Conservation (phyloP, 805 yeast genomes). For the Candida krabiensis region DNA sequence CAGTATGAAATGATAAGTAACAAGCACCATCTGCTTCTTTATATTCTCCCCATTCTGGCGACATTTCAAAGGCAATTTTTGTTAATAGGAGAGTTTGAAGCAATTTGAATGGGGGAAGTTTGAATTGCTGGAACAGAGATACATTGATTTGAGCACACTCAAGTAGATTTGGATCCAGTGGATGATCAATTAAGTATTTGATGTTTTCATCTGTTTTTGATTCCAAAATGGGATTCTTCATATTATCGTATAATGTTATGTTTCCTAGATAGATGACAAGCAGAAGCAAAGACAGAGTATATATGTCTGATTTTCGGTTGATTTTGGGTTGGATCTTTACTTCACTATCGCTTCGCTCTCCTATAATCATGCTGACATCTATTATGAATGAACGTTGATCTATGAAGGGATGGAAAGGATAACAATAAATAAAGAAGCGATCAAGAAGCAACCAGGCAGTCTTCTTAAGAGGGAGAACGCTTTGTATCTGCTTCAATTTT, state of each 20-base stretch:
- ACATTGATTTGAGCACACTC: slow-evolving; percentile 40
- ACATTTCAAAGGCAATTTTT: slow-evolving; percentile 38
- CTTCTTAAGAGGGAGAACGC: slow-evolving; percentile 38
- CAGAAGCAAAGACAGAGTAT: slow-evolving; percentile 39
- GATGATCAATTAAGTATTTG: slow-evolving; percentile 37
- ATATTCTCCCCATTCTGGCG: slow-evolving; percentile 50
- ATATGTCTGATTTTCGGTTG: slow-evolving; percentile 41
- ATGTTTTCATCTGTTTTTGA: slow-evolving; percentile 26
- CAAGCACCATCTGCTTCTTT: slow-evolving; percentile 40
- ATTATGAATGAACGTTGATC: slow-evolving; percentile 38
- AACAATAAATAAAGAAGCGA: slow-evolving; percentile 42
- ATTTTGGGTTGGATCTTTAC: slow-evolving; percentile 32
- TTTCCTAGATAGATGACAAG: slow-evolving; percentile 42
- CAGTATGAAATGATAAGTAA: slow-evolving; percentile 43
- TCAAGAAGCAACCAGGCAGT: slow-evolving; percentile 42
- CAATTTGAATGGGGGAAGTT: slow-evolving; percentile 38
- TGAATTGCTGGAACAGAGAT: slow-evolving; percentile 40
- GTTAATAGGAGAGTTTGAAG: slow-evolving; percentile 45
- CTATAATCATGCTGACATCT: slow-evolving; percentile 35
- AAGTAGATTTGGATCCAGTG: slow-evolving; percentile 39
- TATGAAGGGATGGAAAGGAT: slow-evolving; percentile 49
- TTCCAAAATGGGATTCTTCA: slow-evolving; percentile 30
- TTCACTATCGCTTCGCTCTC: slow-evolving; percentile 31
- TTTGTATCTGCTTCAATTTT: slow-evolving; percentile 25
- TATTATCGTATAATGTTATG: slow-evolving; percentile 33